A percentile compares a stretch with the other conserved stretches of the same genome.
These are phyloP conservation scores for Penicillium mononematosum DNA, from an alignment of 495 filamentous ascomycete species.

Conservation along the genomic window DNA sequence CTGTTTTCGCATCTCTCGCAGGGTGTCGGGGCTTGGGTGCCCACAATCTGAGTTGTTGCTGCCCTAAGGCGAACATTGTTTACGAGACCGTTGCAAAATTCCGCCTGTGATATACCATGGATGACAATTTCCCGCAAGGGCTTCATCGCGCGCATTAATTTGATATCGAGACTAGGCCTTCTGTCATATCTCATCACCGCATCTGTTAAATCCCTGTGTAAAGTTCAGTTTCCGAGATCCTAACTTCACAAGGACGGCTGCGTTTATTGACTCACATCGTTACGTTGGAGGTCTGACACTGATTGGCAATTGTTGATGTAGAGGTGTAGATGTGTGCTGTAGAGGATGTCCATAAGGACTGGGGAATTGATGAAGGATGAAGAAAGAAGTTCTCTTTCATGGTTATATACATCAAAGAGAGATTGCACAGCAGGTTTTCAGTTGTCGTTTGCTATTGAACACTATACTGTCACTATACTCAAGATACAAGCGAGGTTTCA, in stretches of 20 bases:
- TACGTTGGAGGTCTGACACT: neutral
- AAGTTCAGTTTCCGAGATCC: neutral
- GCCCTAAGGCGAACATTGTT: neutral
- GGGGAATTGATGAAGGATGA: neutral
- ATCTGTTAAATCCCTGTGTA: neutral
- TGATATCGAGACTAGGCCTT: too few species aligned
- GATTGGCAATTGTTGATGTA: neutral
- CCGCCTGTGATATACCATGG: neutral
- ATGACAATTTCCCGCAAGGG: neutral
- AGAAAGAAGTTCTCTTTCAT: neutral
- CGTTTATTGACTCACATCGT: neutral
- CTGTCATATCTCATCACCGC: neutral
- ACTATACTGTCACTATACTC: too few species aligned
- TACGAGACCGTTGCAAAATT: neutral
- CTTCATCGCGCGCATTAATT: neutral
- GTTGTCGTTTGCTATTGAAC: too few species aligned
- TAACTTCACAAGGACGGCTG: neutral
- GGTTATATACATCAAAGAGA: neutral
- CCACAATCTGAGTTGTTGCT: neutral
- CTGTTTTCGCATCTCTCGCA: neutral
- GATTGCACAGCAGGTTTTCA: neutral
- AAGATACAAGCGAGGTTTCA: too few species aligned
- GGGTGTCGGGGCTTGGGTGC: neutral
- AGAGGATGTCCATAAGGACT: neutral
- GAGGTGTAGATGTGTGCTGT: neutral